Evolutionary conservation across 371 early-diverging fungal genomes (phyloP).

Genomic region (Dichotomocladium elegans): DNA sequence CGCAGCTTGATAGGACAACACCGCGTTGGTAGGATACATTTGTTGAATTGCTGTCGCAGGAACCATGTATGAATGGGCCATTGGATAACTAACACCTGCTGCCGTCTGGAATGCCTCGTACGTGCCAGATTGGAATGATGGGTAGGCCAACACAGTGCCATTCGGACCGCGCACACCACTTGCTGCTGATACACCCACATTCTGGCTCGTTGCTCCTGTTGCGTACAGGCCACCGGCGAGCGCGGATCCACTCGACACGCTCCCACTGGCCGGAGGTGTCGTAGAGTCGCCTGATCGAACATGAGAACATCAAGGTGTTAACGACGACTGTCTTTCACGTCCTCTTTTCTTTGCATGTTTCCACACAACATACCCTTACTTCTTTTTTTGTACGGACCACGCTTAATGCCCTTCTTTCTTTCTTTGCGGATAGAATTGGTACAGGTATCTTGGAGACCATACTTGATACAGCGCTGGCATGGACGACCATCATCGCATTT

Average conservation of each 20-base stretch:
- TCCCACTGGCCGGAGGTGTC: conserved; percentile 13
- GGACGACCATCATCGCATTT: conserved; percentile 89
- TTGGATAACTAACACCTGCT: conserved; percentile 18
- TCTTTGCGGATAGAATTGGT: conserved; percentile 79
- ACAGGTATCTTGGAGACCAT: conserved; percentile 70
- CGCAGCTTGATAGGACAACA: conserved; percentile 35
- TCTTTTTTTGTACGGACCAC: conserved; percentile 75
- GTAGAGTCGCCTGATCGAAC: conserved; percentile 30
- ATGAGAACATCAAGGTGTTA: conserved; percentile 15
- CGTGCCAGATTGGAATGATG: conserved; percentile 22
- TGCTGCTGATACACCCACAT: too few species aligned
- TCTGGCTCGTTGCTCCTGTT: conserved; percentile 8
- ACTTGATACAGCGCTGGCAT: conserved; percentile 79
- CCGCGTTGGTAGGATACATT: conserved; percentile 25
- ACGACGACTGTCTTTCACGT: background rate
- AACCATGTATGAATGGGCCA: conserved; percentile 37
- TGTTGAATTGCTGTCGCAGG: conserved; percentile 21
- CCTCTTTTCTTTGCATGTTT: background rate
- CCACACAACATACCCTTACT: conserved; percentile 16
- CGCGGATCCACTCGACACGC: conserved; percentile 12
- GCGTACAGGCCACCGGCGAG: conserved; percentile 23
- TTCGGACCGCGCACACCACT: conserved; percentile 18
- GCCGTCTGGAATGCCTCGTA: conserved; percentile 32
- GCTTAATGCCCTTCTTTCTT: conserved; percentile 79
- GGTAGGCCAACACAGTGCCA: conserved; percentile 35